Evolutionary conservation across 768 basidiomycete genomes (phyloP).

Genomic region (Cubamyces lactineus): DNA sequence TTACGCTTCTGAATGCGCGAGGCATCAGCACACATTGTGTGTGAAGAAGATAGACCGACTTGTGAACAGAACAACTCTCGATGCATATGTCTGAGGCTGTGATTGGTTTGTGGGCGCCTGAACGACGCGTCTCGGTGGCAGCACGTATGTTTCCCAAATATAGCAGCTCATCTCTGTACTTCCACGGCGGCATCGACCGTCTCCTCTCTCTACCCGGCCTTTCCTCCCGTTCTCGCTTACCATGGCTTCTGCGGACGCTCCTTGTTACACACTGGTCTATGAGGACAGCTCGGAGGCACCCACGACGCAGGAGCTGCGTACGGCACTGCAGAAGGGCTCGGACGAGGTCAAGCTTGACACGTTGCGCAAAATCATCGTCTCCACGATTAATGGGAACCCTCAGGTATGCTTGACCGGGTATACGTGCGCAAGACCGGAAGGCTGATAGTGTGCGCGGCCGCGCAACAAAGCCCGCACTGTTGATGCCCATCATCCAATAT

Average conservation of each 20-base stretch:
- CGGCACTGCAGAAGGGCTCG: conserved; percentile 89
- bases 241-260: conserved; percentile 53
- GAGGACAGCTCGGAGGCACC: conserved; percentile 77
- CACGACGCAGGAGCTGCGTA: conserved; percentile 79
- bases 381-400: conserved; percentile 92
- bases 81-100: not conserved
- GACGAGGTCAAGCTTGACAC: conserved; percentile 98
- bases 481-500: conserved; percentile 99
- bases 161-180: conserved; percentile 24
- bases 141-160: conserved; percentile 23
- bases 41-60: too few relatives aligned
- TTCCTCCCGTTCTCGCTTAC: conserved; percentile 17
- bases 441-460: conserved; percentile 6
- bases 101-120: conserved; percentile 1
- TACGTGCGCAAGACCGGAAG: not conserved
- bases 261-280: conserved; percentile 79
- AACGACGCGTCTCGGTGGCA: conserved; percentile 10
- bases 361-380: conserved; percentile 89
- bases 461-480: conserved; percentile 68
- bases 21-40: too few relatives aligned
- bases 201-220: conserved; percentile 2
- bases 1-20: too few relatives aligned
- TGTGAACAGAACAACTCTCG: not conserved
- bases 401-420: conserved; percentile 57
- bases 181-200: conserved; percentile 24